phyloP scores from a whole-genome alignment of 805 yeast genomes.

The Pichia gijzeniarum region DNA sequence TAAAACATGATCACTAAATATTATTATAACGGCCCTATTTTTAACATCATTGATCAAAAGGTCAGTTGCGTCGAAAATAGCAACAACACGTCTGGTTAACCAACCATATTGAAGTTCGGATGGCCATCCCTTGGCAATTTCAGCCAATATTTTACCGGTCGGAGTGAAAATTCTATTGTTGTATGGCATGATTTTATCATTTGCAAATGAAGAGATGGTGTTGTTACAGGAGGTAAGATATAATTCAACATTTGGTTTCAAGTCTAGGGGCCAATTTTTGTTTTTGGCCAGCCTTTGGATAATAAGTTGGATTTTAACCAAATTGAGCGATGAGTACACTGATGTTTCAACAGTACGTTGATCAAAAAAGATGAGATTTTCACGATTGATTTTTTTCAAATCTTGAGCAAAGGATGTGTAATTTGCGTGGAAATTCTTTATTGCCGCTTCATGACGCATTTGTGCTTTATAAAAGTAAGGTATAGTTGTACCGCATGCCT shows the following conservation, averaged over 20 bases:
- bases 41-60: conserved; percentile 23
- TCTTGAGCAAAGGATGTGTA: conserved; percentile 37
- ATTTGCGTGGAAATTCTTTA: conserved; percentile 51
- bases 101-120: conserved; percentile 80
- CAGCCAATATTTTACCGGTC: conserved; percentile 81
- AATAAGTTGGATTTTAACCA: conserved; percentile 64
- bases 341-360: conserved; percentile 52
- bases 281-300: conserved; percentile 52
- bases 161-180: conserved; percentile 78
- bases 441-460: conserved; percentile 90
- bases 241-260: conserved; percentile 27
- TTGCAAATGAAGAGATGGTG: conserved; percentile 79
- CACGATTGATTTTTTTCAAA: conserved; percentile 27
- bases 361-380: conserved; percentile 32
- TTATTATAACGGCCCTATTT: conserved; percentile 51
- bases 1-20: conserved; percentile 76
- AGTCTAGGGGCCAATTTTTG: conserved; percentile 37
- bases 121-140: conserved; percentile 85
- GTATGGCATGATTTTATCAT: conserved; percentile 42
- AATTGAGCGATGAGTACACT: conserved; percentile 62
- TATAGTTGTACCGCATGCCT: conserved; percentile 73
- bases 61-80: conserved; percentile 45
- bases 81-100: conserved; percentile 79
- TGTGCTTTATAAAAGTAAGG: conserved; percentile 92
- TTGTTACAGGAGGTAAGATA: conserved; percentile 49